phyloP scores from a whole-genome alignment of 2,329 filamentous ascomycete species.

The Colletotrichum karsti region DNA sequence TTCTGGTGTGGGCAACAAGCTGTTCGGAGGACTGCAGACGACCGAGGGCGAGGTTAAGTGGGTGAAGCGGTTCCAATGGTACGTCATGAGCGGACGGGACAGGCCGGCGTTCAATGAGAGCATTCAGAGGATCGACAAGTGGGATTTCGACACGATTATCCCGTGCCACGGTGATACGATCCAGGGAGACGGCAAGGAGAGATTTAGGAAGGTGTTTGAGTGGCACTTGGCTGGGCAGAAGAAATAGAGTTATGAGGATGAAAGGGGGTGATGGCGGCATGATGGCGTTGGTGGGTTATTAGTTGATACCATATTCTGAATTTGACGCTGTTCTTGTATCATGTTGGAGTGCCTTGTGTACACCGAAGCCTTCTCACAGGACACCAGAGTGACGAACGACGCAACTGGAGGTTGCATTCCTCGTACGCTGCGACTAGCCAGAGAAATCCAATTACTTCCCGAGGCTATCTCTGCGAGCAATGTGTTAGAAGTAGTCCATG shows the following conservation, averaged over 20 bases:
- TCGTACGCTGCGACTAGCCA: too few relatives aligned
- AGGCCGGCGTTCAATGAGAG: conserved; percentile 75
- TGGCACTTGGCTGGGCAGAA: conserved; percentile 74
- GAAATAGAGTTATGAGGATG: not conserved
- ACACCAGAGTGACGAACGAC: too few relatives aligned
- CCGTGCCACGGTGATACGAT: conserved; percentile 95
- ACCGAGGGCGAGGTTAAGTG: conserved; percentile 72
- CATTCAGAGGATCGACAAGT: conserved; percentile 73
- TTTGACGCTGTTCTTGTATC: not conserved
- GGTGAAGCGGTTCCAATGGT: conserved; percentile 87
- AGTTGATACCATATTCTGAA: conserved; percentile 22
- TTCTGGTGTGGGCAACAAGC: conserved; percentile 36
- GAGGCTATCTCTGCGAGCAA: too few relatives aligned
- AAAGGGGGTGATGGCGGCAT: not conserved
- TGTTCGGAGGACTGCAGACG: conserved; percentile 61
- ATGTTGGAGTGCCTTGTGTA: too few relatives aligned
- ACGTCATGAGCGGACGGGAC: conserved; percentile 68
- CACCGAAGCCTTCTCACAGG: too few relatives aligned
- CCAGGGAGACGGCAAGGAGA: conserved; percentile 74
- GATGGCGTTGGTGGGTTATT: not conserved
- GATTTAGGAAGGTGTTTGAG: conserved; percentile 80
- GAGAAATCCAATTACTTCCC: too few relatives aligned
- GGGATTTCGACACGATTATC: conserved; percentile 87
- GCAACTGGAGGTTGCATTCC: too few relatives aligned
- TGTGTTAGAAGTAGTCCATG: too few relatives aligned